Evolutionary conservation across 2,329 filamentous ascomycete genomes (phyloP).

Genomic region (Ophiostoma perfectum): DNA sequence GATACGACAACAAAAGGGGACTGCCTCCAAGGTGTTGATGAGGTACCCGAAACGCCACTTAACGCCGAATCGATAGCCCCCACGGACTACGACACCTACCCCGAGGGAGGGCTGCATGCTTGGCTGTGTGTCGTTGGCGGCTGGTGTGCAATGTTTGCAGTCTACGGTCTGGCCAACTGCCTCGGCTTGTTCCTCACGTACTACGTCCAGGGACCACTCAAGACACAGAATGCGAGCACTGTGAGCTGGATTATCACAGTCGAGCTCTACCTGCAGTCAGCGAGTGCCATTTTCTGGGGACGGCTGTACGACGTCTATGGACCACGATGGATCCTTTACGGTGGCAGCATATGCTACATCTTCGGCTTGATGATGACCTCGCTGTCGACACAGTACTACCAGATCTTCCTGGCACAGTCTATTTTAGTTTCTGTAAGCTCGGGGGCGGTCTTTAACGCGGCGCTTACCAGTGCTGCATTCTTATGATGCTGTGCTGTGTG

Average conservation of each 20-base stretch:
- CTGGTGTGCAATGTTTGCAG: slow-evolving; percentile 12
- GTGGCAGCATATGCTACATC: background rate
- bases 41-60: background rate
- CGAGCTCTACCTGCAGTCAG: slow-evolving; percentile 1
- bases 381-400: background rate
- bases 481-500: background rate
- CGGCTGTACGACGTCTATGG: background rate
- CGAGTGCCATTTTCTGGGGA: background rate
- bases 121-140: slow-evolving; percentile 3
- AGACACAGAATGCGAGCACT: background rate
- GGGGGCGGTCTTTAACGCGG: background rate
- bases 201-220: slow-evolving; percentile 2
- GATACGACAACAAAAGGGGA: background rate
- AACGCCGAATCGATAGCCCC: too few species aligned
- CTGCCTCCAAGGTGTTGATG: too few species aligned
- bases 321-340: background rate
- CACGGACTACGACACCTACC: background rate
- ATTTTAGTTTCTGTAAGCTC: background rate
- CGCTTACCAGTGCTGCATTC: background rate
- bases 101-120: background rate
- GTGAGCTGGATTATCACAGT: slow-evolving; percentile 9
- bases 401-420: slow-evolving; percentile 1
- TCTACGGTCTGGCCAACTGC: slow-evolving; percentile 8
- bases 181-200: slow-evolving; percentile 3
- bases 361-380: slow-evolving; percentile 1